Evolutionary conservation across 495 filamentous ascomycete species (phyloP), one percentile per base, ranked within the genome.

Genomic region (Aspergillus hancockii): DNA sequence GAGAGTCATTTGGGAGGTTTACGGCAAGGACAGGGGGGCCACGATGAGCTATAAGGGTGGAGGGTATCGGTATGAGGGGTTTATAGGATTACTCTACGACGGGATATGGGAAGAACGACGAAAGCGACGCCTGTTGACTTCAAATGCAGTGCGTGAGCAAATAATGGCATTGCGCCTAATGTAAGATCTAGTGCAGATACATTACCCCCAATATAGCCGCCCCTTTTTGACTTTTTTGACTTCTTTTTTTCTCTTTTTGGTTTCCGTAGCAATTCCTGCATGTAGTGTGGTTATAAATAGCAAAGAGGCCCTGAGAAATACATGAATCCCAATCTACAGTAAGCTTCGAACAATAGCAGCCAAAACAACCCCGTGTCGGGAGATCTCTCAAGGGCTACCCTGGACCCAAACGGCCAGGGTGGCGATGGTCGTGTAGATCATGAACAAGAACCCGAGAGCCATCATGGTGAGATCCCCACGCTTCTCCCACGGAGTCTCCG

Each of bases 391-490:
- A 3, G 43, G 7, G 19, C 19, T 22, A 23, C 58, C 63, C 25
- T 54, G 38, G 10, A 70, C 51, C 71, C 71, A 75, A 16, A 59
- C 66, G 4, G 59, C 62, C 5, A 86, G 49, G 7, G 85, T 88
- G 41, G 88, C 75, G 8, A 67, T 28, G 1, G 85, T 89, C 0
- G 85, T 86, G 60, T 87, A 89, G 0, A 86, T 63, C 83, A 87
- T 87, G 16, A 82, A 81, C 0, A 76, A 68, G 0, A 80, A n/a
- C 4, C 86, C 86, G 28, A 87, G 50, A 5, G 73, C 71, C 71
- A 86, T 81, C 70, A 88, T 74, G 0, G 74, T 52, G 14, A 84
- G 25, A 68, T 89, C 85, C 1, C 77, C 79, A 12, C 67, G 59
- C 67, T 80, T 84, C 3, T 59, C 76, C 63, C 69, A 71, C 60